These are phyloP conservation scores for Geranium brycei DNA, from an alignment of 345 rosid species.

Conservation along the genomic window DNA sequence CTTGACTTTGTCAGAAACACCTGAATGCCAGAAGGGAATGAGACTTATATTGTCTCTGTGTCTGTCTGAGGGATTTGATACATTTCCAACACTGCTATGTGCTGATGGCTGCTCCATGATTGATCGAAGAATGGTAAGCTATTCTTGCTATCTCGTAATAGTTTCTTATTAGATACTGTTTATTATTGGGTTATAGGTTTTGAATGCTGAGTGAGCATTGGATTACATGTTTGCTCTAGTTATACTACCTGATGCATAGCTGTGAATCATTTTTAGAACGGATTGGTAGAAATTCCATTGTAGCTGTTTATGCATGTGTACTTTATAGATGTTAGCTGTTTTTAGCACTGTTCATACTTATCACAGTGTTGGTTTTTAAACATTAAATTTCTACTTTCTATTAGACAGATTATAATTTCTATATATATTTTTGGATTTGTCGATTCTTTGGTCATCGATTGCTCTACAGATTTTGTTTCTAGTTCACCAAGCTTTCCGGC, in stretches of 20 bases:
- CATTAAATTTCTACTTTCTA: no score
- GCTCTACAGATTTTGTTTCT: no score
- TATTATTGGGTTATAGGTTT: background rate
- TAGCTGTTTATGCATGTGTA: no score
- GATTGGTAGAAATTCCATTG: background rate
- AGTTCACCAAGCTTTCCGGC: no score
- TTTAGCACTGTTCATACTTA: no score
- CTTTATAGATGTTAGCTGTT: no score
- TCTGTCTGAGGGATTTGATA: slow-evolving; percentile 67
- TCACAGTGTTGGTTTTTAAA: no score
- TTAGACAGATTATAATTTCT: no score
- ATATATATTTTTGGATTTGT: no score
- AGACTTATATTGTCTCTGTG: slow-evolving; percentile 52
- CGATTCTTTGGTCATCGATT: no score
- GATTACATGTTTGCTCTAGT: background rate
- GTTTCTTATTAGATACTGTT: background rate
- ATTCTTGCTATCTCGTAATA: slow-evolving; percentile 1
- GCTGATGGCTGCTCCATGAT: slow-evolving; percentile 73
- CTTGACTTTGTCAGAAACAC: slow-evolving; percentile 41
- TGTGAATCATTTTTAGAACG: background rate
- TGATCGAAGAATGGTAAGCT: slow-evolving; percentile 71
- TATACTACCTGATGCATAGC: background rate
- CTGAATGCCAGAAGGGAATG: slow-evolving; percentile 68
- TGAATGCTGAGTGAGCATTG: background rate
- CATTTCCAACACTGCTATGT: slow-evolving; percentile 66